phyloP scores from a whole-genome alignment of 305 asterid genomes.

The Fraxinus albicans region DNA sequence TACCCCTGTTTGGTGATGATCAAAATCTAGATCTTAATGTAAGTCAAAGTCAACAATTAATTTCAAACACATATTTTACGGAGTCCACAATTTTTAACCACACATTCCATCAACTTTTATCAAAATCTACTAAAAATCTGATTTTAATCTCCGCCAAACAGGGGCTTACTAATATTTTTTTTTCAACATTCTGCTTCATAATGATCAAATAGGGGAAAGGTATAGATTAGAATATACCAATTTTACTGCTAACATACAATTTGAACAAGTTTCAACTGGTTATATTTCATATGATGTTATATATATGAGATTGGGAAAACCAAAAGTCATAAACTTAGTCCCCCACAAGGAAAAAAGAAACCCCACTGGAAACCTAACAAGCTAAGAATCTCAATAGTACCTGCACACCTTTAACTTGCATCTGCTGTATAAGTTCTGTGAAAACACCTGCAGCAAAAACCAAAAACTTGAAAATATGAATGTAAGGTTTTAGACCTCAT shows the following conservation, averaged over 20 bases:
- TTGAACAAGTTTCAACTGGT: neutral
- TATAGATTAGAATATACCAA: neutral
- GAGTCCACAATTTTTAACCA: neutral
- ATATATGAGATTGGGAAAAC: neutral
- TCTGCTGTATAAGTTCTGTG: slow-evolving; percentile 96
- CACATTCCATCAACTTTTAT: neutral
- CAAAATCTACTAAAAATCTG: neutral
- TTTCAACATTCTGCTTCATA: neutral
- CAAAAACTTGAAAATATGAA: neutral
- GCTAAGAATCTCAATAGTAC: slow-evolving; percentile 30
- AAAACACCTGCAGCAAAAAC: slow-evolving; percentile 72
- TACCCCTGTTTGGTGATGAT: neutral
- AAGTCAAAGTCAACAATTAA: neutral
- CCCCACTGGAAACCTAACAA: neutral
- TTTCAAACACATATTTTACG: neutral
- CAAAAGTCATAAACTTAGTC: neutral
- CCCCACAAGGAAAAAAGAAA: neutral
- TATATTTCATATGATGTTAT: neutral
- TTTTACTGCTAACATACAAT: neutral
- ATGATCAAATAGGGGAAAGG: neutral
- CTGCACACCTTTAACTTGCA: slow-evolving; percentile 99
- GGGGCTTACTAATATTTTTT: neutral
- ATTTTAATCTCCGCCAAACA: neutral
- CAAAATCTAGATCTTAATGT: neutral
- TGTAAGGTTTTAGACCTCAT: neutral